Evolutionary conservation across 2,329 filamentous ascomycete species (phyloP), one percentile per base, ranked within the genome.

Genomic region (Talaromyces sp.): DNA sequence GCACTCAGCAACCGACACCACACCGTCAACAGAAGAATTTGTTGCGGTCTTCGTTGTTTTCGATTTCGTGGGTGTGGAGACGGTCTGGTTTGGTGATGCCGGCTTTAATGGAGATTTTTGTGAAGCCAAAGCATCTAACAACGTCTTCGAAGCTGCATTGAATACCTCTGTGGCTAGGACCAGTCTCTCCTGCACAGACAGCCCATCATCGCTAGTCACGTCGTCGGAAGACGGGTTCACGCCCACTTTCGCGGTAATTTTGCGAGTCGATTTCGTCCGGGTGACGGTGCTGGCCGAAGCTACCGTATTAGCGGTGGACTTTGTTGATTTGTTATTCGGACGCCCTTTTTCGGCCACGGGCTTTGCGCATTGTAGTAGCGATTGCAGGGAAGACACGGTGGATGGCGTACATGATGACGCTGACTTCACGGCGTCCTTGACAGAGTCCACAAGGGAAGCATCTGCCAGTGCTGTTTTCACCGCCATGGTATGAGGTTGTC

Each of bases 391-490:
- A 59, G 70, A 66, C 56, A 77, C 70, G 14, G 75, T 78, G 53
- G 70, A 69, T 61, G 69, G 67, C 50, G 82, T 83, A 72, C 83
- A 86, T 65, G 79, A 84, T 53, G 80, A 73, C 12, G 78, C 77
- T 58, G 80, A 83, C 63, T 80, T 75, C 64, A 85, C 74, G 48
- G 83, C 82, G 62, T 76, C 74, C 68, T 84, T 85, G 68, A 85
- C 79, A 62, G 81, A 77, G 57, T 76, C 73, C 48, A 70, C 64
- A 19, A 27, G 21, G 24, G 71, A 61, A 60, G 71, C 68, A 62
- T 68, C 69, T 62, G 67, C 57, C 41, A 69, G 58, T 50, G 50
- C 57, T 55, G 63, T 60, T 65, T 61, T 48, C 19, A 57, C 10
- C 32, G 55, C 55, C 59, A 61, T 61, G 35, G 29, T 59, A 32